Conservation (phyloP, 2,329 filamentous ascomycete species). For the Colletotrichum neosansevieriae region DNA sequence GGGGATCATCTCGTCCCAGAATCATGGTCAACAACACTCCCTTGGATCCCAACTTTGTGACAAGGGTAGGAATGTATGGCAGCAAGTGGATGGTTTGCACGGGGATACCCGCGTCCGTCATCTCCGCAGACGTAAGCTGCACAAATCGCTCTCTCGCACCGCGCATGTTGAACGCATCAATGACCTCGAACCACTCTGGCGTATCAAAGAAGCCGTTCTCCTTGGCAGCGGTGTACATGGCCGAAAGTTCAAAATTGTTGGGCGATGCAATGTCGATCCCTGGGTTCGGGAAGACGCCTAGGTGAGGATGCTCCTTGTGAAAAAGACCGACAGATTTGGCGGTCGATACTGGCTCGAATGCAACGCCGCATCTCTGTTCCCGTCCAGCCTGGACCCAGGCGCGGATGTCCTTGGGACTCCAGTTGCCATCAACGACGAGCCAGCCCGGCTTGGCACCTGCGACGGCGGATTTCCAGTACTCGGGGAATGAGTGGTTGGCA, state of each 20-base stretch:
- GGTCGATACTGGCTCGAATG: slow-evolving; percentile 90
- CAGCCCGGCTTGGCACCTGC: slow-evolving; percentile 73
- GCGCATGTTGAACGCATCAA: slow-evolving; percentile 81
- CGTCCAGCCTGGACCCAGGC: slow-evolving; percentile 76
- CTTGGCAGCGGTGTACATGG: slow-evolving; percentile 81
- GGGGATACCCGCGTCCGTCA: slow-evolving; percentile 86
- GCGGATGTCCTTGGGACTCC: slow-evolving; percentile 74
- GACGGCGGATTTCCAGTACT: slow-evolving; percentile 72
- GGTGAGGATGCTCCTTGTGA: slow-evolving; percentile 53
- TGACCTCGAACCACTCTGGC: slow-evolving; percentile 80
- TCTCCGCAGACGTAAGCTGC: slow-evolving; percentile 70
- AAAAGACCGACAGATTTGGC: slow-evolving; percentile 82
- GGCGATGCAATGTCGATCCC: slow-evolving; percentile 83
- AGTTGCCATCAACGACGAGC: slow-evolving; percentile 90
- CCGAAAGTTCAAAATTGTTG: slow-evolving; percentile 83
- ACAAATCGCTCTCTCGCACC: slow-evolving; percentile 79
- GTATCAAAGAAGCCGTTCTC: slow-evolving; percentile 76
- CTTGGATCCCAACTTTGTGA: slow-evolving; percentile 83
- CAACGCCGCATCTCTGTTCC: slow-evolving; percentile 68
- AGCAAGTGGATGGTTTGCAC: slow-evolving; percentile 87
- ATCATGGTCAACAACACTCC: slow-evolving; percentile 83
- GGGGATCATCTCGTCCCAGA: slow-evolving; percentile 74
- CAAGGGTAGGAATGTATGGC: slow-evolving; percentile 86
- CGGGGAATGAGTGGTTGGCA: slow-evolving; percentile 63
- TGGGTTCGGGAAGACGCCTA: slow-evolving; percentile 69